These are phyloP conservation scores for Raddia guianensis DNA, from an alignment of 176 grass and related monocot genomes.

Conservation along the genomic window DNA sequence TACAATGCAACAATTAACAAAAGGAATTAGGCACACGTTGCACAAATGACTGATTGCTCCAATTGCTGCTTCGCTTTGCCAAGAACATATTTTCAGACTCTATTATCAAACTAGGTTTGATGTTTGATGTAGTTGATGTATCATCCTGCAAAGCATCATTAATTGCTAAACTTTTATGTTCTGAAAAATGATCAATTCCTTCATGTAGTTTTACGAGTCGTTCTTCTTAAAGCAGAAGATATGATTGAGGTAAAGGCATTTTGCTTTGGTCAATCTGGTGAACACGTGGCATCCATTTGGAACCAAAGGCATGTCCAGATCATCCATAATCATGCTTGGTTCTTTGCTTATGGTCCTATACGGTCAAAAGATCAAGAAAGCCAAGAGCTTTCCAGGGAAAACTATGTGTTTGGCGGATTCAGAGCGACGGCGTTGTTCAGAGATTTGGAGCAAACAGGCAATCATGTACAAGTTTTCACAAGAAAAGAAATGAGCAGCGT, in stretches of 20 bases:
- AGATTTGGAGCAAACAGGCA: not conserved
- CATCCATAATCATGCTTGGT: not conserved
- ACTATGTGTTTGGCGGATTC: conserved; percentile 18
- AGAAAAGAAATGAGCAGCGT: not conserved
- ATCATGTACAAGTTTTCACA: not conserved
- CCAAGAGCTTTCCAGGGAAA: not conserved
- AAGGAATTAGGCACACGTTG: not conserved
- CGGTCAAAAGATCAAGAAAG: conserved; percentile 12
- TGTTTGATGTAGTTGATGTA: not conserved
- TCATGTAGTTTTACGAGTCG: not conserved
- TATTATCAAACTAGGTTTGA: not conserved
- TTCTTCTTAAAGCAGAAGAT: not conserved
- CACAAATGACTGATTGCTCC: not conserved
- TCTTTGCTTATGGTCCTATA: not conserved
- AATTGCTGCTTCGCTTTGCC: conserved; percentile 1
- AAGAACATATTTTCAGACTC: not conserved
- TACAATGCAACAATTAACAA: not conserved
- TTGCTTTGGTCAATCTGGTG: conserved; percentile 8
- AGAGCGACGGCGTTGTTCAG: not conserved
- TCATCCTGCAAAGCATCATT: not conserved
- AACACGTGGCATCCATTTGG: not conserved
- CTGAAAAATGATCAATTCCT: not conserved
- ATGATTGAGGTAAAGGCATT: not conserved
- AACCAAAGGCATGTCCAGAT: conserved; percentile 24
- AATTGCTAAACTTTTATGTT: not conserved